Evolutionary conservation across 495 filamentous ascomycete genomes (phyloP).

Genomic region (Podospora didyma): DNA sequence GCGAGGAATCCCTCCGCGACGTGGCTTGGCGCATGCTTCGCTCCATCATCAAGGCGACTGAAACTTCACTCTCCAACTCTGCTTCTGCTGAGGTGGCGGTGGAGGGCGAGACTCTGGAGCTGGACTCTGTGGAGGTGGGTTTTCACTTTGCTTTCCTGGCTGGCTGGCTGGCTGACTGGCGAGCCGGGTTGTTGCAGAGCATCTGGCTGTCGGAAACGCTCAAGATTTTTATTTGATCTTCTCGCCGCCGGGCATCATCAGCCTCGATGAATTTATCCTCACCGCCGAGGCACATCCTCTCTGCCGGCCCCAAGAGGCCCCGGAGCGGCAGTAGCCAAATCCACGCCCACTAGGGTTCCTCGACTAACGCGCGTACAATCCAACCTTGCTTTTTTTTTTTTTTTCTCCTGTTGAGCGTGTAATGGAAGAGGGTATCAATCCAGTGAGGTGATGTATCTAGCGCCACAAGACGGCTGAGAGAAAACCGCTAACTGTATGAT

Average conservation of each 20-base stretch:
- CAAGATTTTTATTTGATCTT: conserved; percentile 72
- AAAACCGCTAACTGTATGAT: too few species aligned
- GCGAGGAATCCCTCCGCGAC: conserved; percentile 45
- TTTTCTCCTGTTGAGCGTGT: too few species aligned
- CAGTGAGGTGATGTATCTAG: too few species aligned
- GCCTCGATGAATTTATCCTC: conserved; percentile 69
- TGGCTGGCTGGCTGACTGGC: neutral
- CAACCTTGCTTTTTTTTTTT: too few species aligned
- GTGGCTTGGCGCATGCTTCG: conserved; percentile 58
- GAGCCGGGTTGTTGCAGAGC: conserved; percentile 31
- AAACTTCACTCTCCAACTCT: conserved; percentile 43
- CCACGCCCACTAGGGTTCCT: too few species aligned
- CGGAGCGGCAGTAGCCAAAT: too few species aligned
- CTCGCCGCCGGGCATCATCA: conserved; percentile 61
- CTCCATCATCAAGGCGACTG: conserved; percentile 38
- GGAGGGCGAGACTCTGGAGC: conserved; percentile 18
- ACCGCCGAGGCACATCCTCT: conserved; percentile 85
- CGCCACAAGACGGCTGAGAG: too few species aligned
- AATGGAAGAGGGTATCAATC: too few species aligned
- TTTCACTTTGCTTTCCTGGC: neutral
- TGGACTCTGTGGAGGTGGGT: conserved; percentile 43
- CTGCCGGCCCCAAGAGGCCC: conserved; percentile 18
- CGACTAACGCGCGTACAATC: too few species aligned
- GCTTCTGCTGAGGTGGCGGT: conserved; percentile 40
- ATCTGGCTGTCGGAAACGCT: conserved; percentile 47